phyloP scores from a whole-genome alignment of 2,329 filamentous ascomycete genomes.

The Cadophora gregata region DNA sequence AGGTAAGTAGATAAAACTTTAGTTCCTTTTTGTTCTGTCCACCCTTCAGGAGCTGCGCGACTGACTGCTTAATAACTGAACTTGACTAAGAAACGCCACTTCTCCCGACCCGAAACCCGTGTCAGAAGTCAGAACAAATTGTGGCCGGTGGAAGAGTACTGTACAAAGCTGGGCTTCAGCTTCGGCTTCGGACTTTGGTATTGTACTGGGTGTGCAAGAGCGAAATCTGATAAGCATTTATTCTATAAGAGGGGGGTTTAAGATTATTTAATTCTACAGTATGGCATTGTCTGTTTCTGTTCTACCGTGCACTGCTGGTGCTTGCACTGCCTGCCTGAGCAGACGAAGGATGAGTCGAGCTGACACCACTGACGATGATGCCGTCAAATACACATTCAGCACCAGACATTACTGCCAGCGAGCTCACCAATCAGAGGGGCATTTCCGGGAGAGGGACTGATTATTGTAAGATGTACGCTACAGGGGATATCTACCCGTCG shows the following conservation, averaged over 20 bases:
- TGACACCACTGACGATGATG: slow-evolving; percentile 1
- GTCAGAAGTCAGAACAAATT: slow-evolving; percentile 13
- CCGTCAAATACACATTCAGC: slow-evolving; percentile 10
- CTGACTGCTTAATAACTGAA: slow-evolving; percentile 7
- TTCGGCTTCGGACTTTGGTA: slow-evolving; percentile 8
- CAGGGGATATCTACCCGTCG: slow-evolving; percentile 15
- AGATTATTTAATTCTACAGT: neutral
- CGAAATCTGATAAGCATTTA: neutral
- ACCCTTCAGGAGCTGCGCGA: neutral
- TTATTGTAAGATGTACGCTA: slow-evolving; percentile 16
- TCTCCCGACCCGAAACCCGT: slow-evolving; percentile 14
- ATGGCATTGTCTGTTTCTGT: neutral
- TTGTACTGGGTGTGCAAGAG: neutral
- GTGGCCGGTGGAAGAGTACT: neutral
- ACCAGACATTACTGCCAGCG: slow-evolving; percentile 1
- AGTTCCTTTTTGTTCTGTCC: neutral
- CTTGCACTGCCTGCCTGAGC: slow-evolving; percentile 2
- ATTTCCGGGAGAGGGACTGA: slow-evolving; percentile 2
- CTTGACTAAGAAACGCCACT: slow-evolving; percentile 11
- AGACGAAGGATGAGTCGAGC: slow-evolving; percentile 18
- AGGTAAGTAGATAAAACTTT: neutral
- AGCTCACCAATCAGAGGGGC: slow-evolving; percentile 12
- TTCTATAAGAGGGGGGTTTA: neutral
- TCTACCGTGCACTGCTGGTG: neutral
- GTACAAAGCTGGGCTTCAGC: neutral